Percentiles rank a stretch among this genome's conserved stretches.
Conservation (phyloP, 805 yeast species). For the Nadsonia fulvescens region DNA sequence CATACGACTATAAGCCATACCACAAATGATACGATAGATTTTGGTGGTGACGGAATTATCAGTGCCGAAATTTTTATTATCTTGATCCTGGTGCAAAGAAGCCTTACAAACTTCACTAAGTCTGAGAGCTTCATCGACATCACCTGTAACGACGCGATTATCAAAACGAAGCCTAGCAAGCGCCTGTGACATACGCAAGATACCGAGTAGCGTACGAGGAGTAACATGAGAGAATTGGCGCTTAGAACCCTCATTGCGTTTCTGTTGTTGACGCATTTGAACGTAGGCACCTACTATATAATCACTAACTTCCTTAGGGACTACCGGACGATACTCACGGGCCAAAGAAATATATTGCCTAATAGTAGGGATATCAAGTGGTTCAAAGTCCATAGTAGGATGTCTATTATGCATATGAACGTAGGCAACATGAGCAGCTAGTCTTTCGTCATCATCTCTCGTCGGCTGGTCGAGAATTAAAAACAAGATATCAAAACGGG, state of each 20-base stretch:
- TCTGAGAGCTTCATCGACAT: conserved; percentile 91
- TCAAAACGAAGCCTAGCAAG: conserved; percentile 77
- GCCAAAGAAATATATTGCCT: conserved; percentile 83
- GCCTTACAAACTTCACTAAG: conserved; percentile 74
- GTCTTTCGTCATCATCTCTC: conserved; percentile 59
- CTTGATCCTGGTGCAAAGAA: conserved; percentile 41
- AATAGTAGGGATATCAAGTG: conserved; percentile 61
- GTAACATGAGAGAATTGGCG: conserved; percentile 81
- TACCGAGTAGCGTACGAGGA: conserved; percentile 84
- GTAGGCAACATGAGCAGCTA: conserved; percentile 86
- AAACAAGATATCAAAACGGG: conserved; percentile 84
- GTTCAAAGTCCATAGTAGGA: conserved; percentile 53
- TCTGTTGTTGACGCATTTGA: conserved; percentile 82
- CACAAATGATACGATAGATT: conserved; percentile 54
- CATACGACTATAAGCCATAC: conserved; percentile 33
- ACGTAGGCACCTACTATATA: conserved; percentile 75
- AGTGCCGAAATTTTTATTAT: conserved; percentile 41
- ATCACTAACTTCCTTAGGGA: conserved; percentile 69
- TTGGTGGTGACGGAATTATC: conserved; percentile 51
- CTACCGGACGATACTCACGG: conserved; percentile 66
- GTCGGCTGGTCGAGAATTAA: conserved; percentile 72
- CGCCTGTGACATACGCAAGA: conserved; percentile 86
- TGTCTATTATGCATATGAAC: conserved; percentile 89
- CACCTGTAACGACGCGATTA: conserved; percentile 48
- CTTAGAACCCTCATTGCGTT: conserved; percentile 49